Evolutionary conservation across 1,284 basidiomycete genomes (phyloP).

Genomic region (Moesziomyces parantarcticus): DNA sequence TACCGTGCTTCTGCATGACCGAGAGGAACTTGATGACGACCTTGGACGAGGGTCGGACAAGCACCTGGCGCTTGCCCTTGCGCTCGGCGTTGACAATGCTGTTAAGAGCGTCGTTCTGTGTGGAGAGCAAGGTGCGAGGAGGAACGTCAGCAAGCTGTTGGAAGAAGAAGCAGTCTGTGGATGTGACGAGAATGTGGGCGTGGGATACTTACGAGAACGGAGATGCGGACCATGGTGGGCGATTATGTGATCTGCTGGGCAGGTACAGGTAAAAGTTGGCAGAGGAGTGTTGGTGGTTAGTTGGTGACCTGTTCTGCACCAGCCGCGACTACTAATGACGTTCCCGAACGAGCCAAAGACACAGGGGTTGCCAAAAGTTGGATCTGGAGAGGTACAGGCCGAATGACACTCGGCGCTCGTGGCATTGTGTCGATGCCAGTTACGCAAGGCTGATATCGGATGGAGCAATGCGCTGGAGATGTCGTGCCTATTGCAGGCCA

Average conservation of each 20-base stretch:
- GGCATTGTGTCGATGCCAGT: neutral
- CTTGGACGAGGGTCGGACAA: conserved; percentile 67
- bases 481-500: too few species aligned
- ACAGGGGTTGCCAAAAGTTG: conserved; percentile 44
- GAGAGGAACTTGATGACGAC: conserved; percentile 68
- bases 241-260: conserved; percentile 59
- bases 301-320: conserved; percentile 53
- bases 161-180: neutral
- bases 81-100: conserved; percentile 68
- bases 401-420: conserved; percentile 4
- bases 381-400: conserved; percentile 54
- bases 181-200: neutral
- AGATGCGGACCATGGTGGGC: conserved; percentile 66
- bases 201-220: conserved; percentile 62
- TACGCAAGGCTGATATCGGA: too few species aligned
- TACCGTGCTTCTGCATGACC: conserved; percentile 68
- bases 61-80: conserved; percentile 67
- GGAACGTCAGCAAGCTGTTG: conserved; percentile 3
- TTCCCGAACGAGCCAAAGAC: conserved; percentile 36
- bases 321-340: conserved; percentile 45
- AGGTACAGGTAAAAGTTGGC: conserved; percentile 44
- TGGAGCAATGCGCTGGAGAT: too few species aligned
- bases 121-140: neutral
- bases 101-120: conserved; percentile 67
- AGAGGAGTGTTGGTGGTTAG: conserved; percentile 19